Base-by-base conservation (phyloP, 495 filamentous ascomycete genomes). In the Hypoxylon perforatum region DNA sequence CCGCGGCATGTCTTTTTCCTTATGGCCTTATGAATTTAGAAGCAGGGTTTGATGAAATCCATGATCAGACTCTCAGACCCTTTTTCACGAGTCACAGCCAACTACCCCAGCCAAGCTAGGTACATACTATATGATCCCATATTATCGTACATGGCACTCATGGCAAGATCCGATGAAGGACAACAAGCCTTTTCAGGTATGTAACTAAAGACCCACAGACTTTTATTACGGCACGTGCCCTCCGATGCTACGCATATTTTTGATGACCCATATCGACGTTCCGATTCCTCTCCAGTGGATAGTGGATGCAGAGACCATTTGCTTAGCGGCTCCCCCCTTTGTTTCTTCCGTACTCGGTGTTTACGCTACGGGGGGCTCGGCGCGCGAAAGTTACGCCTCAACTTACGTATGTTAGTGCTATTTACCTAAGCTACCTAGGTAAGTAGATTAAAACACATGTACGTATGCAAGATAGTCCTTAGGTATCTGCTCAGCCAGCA, bases 11-110 rank as follows among this genome's bases (percentile, higher is more conserved):
- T 14, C 23, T 42, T 10, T 46, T 33, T 33, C 11, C n/a, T n/a
- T n/a, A n/a, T n/a, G n/a, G n/a, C n/a, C 41, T 22, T 38, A 54
- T 38, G 30, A 61, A 36, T 28, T 54, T 36, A n/a, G n/a, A 30
- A 54, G 50, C 52, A 58, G 53, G 53, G 46, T 57, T 57, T 28
- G 17, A 10, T 7, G 36, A 19, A 64, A 21, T 52, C 39, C 42
- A 62, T 61, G 50, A 35, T 56, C 36, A 50, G 56, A 56, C 63
- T 35, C 49, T n/a, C n/a, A n/a, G 51, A 45, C 50, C 18, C 25
- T 33, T 41, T 22, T n/a, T n/a, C n/a, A n/a, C n/a, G n/a, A n/a
- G n/a, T n/a, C n/a, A n/a, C n/a, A n/a, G n/a, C n/a, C n/a, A n/a
- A n/a, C n/a, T n/a, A n/a, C n/a, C n/a, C n/a, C n/a, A n/a, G 17